Evolutionary conservation across 225 moss, liverwort and hornwort species (phyloP), one percentile per base, ranked within the genome.

Genomic region (Sphagnum contortum): DNA sequence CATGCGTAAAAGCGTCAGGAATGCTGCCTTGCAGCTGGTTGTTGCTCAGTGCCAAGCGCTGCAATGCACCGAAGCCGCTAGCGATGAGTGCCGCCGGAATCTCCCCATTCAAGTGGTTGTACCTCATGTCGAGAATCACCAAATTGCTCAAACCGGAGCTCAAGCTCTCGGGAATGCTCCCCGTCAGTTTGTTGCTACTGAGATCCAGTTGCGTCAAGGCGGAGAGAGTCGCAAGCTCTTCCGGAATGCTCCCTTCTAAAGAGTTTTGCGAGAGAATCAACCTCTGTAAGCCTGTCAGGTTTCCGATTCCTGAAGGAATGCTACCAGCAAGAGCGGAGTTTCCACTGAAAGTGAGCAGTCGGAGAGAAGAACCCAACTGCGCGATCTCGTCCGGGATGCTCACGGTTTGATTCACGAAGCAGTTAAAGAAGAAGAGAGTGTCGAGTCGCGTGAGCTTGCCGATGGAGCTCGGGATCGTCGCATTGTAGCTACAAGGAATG

Each of bases 341-440:
- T 0, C 68, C 74, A 10, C 66, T 70, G 58, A 94, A 62, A 3
- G 83, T 80, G 51, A 94, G 76, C 2, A 74, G 49, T 1, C 68
- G 66, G 2, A 83, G 76, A 0, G 70, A 3, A 0, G 5, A 13
- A 0, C 79, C 45, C 0, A 79, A 70, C 2, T 57, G 61, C 0
- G 56, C 50, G 2, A 52, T 0, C 61, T 71, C 54, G 2, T 58
- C 14, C 0, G 83, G 79, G 0, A 83, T 56, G 0, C 60, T 8
- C 9, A 46, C 9, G 4, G 49, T 3, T 3, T 6, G 50, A 47
- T 67, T 68, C 3, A 57, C 51, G 55, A 83, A 83, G 70, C 83
- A 83, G 47, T 62, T 62, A 8, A 67, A 57, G 65, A 83, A 74
- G 1, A 79, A 65, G 11, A 83, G 76, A 0, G 67, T 59, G 3